A percentile compares a stretch with the other conserved stretches of the same genome.
Conservation (phyloP, 1,139 yeast species). For the Yamadazyma dendronema region DNA sequence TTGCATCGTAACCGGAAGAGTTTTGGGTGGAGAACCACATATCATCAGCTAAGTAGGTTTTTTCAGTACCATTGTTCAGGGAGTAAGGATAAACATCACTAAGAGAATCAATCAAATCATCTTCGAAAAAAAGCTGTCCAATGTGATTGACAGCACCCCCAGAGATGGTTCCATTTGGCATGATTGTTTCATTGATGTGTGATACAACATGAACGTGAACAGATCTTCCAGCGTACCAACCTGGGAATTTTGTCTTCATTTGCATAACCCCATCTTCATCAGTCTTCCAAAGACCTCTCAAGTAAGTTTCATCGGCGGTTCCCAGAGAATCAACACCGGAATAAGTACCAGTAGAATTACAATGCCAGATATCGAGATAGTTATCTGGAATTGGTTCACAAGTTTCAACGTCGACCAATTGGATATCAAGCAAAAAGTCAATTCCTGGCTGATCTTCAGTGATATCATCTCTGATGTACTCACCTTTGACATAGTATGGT, state of each 20-base stretch:
- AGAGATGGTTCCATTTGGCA: slow-evolving; percentile 1
- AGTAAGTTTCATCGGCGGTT: slow-evolving; percentile 2
- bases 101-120: slow-evolving; percentile 1
- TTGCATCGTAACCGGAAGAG: slow-evolving; percentile 5
- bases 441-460: slow-evolving; percentile 3
- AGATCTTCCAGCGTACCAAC: slow-evolving; percentile 6
- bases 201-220: slow-evolving; percentile 5
- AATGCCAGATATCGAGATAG: slow-evolving; percentile 7
- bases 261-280: slow-evolving; percentile 5
- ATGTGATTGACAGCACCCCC: slow-evolving; percentile 6
- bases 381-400: slow-evolving; percentile 5
- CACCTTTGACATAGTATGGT: slow-evolving; percentile 6
- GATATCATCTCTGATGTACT: slow-evolving; percentile 6
- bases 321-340: slow-evolving; percentile 4
- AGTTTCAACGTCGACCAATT: slow-evolving; percentile 4
- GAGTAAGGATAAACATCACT: slow-evolving; percentile 2
- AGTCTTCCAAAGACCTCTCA: slow-evolving; percentile 4
- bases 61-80: background rate
- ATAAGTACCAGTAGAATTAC: slow-evolving; percentile 6
- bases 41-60: slow-evolving; percentile 3
- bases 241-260: slow-evolving; percentile 5
- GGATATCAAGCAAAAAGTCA: slow-evolving; percentile 5
- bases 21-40: slow-evolving; percentile 2
- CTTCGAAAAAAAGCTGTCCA: slow-evolving; percentile 6
- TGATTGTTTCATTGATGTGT: slow-evolving; percentile 5